Conservation (phyloP, 768 basidiomycete genomes). For the Pluteus cervinus region DNA sequence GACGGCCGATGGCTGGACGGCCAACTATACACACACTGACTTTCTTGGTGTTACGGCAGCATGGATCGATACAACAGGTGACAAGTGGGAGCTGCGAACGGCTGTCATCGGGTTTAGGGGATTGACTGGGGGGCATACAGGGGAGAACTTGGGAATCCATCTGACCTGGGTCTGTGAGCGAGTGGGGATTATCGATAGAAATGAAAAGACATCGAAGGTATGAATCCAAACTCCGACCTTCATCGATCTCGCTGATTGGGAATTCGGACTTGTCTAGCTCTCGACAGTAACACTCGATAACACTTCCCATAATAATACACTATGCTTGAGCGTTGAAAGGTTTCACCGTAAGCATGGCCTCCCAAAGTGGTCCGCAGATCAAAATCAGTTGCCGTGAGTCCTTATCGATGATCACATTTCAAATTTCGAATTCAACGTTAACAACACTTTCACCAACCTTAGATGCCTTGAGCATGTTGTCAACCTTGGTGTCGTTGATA, state of each 20-base stretch:
- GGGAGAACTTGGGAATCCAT: slow-evolving; percentile 20
- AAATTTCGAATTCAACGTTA: not conserved
- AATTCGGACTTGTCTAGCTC: slow-evolving; percentile 16
- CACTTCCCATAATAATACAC: slow-evolving; percentile 15
- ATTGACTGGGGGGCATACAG: slow-evolving; percentile 17
- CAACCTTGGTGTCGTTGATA: slow-evolving; percentile 17
- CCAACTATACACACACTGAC: slow-evolving; percentile 11
- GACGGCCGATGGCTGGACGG: slow-evolving; percentile 15
- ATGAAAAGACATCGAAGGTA: slow-evolving; percentile 15
- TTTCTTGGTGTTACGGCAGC: slow-evolving; percentile 14
- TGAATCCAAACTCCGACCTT: slow-evolving; percentile 2
- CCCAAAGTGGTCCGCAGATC: slow-evolving; percentile 10
- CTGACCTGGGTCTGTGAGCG: slow-evolving; percentile 17
- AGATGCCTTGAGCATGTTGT: slow-evolving; percentile 25
- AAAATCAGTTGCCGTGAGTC: slow-evolving; percentile 17
- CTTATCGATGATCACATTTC: slow-evolving; percentile 3
- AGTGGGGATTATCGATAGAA: slow-evolving; percentile 18
- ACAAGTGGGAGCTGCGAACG: slow-evolving; percentile 15
- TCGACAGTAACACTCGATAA: slow-evolving; percentile 18
- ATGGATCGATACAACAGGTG: slow-evolving; percentile 14
- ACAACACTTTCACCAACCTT: too few species aligned
- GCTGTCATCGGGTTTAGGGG: slow-evolving; percentile 17
- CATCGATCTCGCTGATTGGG: slow-evolving; percentile 1
- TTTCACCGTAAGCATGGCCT: slow-evolving; percentile 8
- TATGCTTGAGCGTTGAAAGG: slow-evolving; percentile 11